Base-by-base conservation (phyloP, 2,329 filamentous ascomycete species). In the Verticillium longisporum region DNA sequence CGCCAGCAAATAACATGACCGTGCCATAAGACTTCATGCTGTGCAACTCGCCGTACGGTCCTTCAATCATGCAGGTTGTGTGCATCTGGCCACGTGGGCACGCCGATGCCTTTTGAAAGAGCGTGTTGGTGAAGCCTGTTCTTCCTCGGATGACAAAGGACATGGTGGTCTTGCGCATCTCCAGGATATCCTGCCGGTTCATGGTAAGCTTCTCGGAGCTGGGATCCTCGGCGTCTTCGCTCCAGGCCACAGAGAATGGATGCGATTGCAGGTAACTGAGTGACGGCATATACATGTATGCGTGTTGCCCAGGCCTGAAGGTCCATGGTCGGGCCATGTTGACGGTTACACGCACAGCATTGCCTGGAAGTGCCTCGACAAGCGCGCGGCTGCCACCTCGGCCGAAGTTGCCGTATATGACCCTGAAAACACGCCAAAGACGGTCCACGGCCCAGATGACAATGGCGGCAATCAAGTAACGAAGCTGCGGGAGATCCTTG, bases 161-260 rank as follows among this genome's bases (percentile, higher is more conserved):
- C 71, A 93, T 84, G 65, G 77, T 81, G 11, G 83, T 84, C 74
- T 85, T 91, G 76, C 78, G 80, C 80, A 79, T 85, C 69, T 74
- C 79, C 31, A 83, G 74, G 41, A 86, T 76, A 61, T 88, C 85
- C 65, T 86, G 82, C 57, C 82, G 78, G 65, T 79, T 82, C 74
- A 83, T 82, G n/a, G 82, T 81, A 45, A 87, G 74, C 73, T 83
- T 84, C 64, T 87, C 84, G 11, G 74, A 71, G 58, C 74, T 76
- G 13, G 77, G 67, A 57, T 78, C 74, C 62, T 83, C 81, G 53
- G 78, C 80, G 63, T 91, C 88, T 62, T 91, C 87, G 65, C 85
- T 88, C 90, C 90, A 94, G 38, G 88, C 88, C 54, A 92, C 80
- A 2, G 89, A 91, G 77, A 93, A 93, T 1, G 90, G 90, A 70